Conservation (phyloP, 345 rosid species). For the Viola odorata region DNA sequence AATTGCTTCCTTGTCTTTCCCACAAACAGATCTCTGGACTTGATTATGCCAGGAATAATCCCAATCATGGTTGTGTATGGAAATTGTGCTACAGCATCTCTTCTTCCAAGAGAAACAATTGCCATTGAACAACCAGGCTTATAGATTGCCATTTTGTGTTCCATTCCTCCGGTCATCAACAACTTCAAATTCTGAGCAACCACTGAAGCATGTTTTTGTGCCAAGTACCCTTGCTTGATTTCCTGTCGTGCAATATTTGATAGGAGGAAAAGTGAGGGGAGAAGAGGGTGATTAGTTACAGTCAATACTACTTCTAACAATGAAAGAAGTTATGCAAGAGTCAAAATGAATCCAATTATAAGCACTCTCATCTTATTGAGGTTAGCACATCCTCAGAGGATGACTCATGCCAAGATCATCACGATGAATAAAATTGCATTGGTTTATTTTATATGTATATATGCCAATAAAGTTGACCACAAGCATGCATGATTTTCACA, state of each 20-base stretch:
- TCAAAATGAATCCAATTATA: too few relatives aligned
- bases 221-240: slow-evolving; percentile 70
- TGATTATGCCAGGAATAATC: slow-evolving; percentile 65
- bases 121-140: slow-evolving; percentile 41
- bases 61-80: slow-evolving; percentile 59
- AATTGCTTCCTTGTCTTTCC: slow-evolving; percentile 58
- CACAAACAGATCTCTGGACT: slow-evolving; percentile 68
- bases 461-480: too few relatives aligned
- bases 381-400: too few relatives aligned
- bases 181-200: slow-evolving; percentile 67
- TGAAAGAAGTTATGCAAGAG: too few relatives aligned
- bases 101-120: slow-evolving; percentile 71
- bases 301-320: too few relatives aligned
- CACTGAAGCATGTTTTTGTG: slow-evolving; percentile 56
- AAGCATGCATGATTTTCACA: too few relatives aligned
- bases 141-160: slow-evolving; percentile 48
- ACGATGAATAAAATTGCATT: too few relatives aligned
- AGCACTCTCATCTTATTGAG: too few relatives aligned
- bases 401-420: too few relatives aligned
- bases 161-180: slow-evolving; percentile 45
- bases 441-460: too few relatives aligned
- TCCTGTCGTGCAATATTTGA: slow-evolving; percentile 38
- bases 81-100: slow-evolving; percentile 65
- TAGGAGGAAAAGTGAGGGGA: too few relatives aligned
- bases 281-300: too few relatives aligned